Evolutionary conservation across 2,329 filamentous ascomycete species (phyloP).

Genomic region (Fusarium continuum): DNA sequence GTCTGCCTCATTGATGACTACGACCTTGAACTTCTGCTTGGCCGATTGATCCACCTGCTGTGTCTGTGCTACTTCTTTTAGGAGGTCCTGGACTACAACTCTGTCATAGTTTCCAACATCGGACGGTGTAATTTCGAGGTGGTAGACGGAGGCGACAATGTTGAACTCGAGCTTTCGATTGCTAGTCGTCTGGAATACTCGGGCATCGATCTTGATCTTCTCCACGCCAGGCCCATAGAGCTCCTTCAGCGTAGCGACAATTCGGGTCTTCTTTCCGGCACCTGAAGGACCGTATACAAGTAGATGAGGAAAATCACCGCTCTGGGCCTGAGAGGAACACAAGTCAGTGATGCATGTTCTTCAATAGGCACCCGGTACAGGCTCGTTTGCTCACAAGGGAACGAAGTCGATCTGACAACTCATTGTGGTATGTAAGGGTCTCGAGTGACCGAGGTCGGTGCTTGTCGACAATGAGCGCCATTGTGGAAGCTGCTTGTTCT

Average conservation of each 20-base stretch:
- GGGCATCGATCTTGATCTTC: conserved; percentile 99
- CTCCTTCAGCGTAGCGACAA: conserved; percentile 94
- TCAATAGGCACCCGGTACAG: not conserved
- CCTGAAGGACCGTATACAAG: conserved; percentile 97
- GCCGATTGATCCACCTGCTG: conserved; percentile 97
- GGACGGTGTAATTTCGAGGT: conserved; percentile 96
- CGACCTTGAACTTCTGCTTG: conserved; percentile 94
- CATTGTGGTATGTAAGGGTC: conserved; percentile 83
- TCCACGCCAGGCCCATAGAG: conserved; percentile 97
- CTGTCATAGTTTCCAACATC: conserved; percentile 97
- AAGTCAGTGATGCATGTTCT: conserved; percentile 8
- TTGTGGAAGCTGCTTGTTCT: conserved; percentile 46
- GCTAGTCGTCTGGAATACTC: conserved; percentile 92
- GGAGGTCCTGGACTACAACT: conserved; percentile 91
- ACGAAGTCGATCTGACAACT: conserved; percentile 85
- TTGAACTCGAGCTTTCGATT: conserved; percentile 99
- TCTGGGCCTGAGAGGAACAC: conserved; percentile 76
- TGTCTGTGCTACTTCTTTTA: conserved; percentile 98
- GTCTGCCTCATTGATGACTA: conserved; percentile 99
- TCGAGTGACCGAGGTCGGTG: conserved; percentile 79
- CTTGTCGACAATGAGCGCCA: conserved; percentile 78
- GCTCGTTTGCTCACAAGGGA: conserved; percentile 78
- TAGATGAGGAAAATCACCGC: conserved; percentile 96
- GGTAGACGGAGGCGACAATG: conserved; percentile 95
- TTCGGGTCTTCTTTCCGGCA: conserved; percentile 96